Base-by-base conservation (phyloP, 768 basidiomycete species). In the Pseudohyphozyma bogoriensis region DNA sequence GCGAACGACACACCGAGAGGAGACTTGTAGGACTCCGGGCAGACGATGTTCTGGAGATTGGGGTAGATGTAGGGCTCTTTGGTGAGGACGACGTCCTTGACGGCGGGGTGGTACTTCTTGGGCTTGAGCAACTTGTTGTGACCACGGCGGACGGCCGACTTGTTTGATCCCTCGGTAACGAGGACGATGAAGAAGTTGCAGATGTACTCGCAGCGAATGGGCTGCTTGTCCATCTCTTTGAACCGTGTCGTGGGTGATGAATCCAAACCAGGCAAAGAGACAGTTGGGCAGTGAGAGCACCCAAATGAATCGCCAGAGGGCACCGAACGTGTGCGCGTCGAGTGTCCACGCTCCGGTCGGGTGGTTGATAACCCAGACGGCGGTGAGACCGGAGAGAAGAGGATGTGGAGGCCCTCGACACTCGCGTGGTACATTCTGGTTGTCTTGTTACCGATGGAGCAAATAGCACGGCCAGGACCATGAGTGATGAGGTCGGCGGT, bases 111-210 rank as follows among this genome's bases (percentile, higher is more conserved):
- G 58, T 59, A 70, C 64, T 71, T 70, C 67, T 72, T 70, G 56
- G 71, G 70, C 56, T 68, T 66, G 64, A 68, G 39, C 33, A 72
- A 64, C 65, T 70, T 69, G 68, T 69, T 65, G 70, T 71, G 71
- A 47, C 71, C 71, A 28, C 71, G 64, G 26, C 71, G 68, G 49
- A 72, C 71, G 59, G 71, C 70, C 12, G 63, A 49, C 55, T 72
- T 70, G 65, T 72, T 72, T 15, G 71, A 72, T 24, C 71, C 71
- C 63, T 72, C 71, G 50, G 71, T 72, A 59, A 72, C 71, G 62
- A 72, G 69, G 44, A 71, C 65, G 66, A 72, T 62, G 70, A 70
- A 71, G 69, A 72, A 72, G 65, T 72, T 72, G 61, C 71, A 65
- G 56, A 72, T 72, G 58, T 69, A 64, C 50, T 72, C 71, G 54